Evolutionary conservation across 1,284 basidiomycete species (phyloP).

Genomic region (Trichosporon ovoides): DNA sequence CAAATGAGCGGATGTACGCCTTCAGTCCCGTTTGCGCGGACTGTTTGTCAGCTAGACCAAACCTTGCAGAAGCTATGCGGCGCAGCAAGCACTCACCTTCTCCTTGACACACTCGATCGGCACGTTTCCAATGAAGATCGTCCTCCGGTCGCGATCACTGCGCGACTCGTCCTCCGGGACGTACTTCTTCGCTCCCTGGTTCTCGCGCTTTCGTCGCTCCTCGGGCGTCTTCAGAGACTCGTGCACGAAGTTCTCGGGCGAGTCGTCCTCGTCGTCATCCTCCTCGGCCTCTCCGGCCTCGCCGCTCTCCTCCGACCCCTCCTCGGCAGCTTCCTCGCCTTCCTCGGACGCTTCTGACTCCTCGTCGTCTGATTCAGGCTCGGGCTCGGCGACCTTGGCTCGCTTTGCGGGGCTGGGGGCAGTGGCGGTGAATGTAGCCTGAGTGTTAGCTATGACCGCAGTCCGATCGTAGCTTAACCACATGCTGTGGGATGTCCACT

Average conservation of each 20-base stretch:
- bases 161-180: slow-evolving; percentile 63
- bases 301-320: slow-evolving; percentile 13
- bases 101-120: slow-evolving; percentile 68
- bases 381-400: slow-evolving; percentile 10
- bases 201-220: slow-evolving; percentile 21
- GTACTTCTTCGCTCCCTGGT: slow-evolving; percentile 43
- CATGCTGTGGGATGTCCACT: no score
- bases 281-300: slow-evolving; percentile 29
- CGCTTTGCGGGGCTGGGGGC: background rate
- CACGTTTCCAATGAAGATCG: slow-evolving; percentile 91
- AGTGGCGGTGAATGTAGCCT: background rate
- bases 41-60: background rate
- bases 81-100: slow-evolving; percentile 56
- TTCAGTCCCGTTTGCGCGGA: slow-evolving; percentile 2
- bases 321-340: slow-evolving; percentile 25
- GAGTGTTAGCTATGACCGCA: background rate
- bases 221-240: slow-evolving; percentile 37
- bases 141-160: slow-evolving; percentile 68
- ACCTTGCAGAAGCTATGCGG: background rate
- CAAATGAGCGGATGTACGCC: slow-evolving; percentile 63
- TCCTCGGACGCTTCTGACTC: no score
- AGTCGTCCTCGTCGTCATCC: slow-evolving; percentile 20
- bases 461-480: background rate
- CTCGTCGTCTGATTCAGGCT: slow-evolving; percentile 25
- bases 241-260: slow-evolving; percentile 40